These are phyloP conservation scores for Penicillium egyptiacum DNA, from an alignment of 495 filamentous ascomycete species.

Conservation along the genomic window DNA sequence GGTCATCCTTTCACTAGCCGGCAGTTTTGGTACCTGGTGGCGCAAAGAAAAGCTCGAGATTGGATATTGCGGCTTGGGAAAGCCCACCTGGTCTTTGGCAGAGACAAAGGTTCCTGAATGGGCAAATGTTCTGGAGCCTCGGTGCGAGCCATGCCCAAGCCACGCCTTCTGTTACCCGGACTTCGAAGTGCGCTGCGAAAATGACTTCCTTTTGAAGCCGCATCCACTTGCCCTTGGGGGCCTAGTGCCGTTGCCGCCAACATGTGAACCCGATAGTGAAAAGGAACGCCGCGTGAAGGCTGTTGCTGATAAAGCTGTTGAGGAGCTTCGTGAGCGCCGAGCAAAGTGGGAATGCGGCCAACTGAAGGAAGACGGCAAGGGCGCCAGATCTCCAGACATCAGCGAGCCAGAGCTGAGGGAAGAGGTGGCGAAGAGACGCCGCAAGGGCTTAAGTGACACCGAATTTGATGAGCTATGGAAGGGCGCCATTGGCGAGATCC, in stretches of 20 bases:
- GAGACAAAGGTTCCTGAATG: slow-evolving; percentile 64
- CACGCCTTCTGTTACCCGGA: slow-evolving; percentile 87
- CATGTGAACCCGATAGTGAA: slow-evolving; percentile 93
- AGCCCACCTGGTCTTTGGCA: slow-evolving; percentile 54
- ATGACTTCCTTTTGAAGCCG: slow-evolving; percentile 79
- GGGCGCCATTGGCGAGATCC: slow-evolving; percentile 81
- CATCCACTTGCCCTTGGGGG: slow-evolving; percentile 84
- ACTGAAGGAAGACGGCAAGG: slow-evolving; percentile 60
- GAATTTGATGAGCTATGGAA: slow-evolving; percentile 94
- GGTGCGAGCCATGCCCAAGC: slow-evolving; percentile 87
- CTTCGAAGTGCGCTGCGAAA: slow-evolving; percentile 75
- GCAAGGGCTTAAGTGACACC: slow-evolving; percentile 73
- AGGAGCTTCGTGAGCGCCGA: slow-evolving; percentile 79
- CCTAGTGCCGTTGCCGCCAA: slow-evolving; percentile 78
- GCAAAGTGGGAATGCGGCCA: slow-evolving; percentile 91
- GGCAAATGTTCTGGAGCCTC: slow-evolving; percentile 66
- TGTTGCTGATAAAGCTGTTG: slow-evolving; percentile 84
- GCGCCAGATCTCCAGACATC: slow-evolving; percentile 60
- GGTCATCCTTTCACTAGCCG: slow-evolving; percentile 63
- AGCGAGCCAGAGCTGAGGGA: slow-evolving; percentile 75
- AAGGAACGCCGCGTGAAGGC: slow-evolving; percentile 83
- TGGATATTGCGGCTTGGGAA: slow-evolving; percentile 89
- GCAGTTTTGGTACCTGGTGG: slow-evolving; percentile 78
- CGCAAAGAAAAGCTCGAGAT: slow-evolving; percentile 91
- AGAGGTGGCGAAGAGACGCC: slow-evolving; percentile 67